Evolutionary conservation across 768 basidiomycete species (phyloP).

Genomic region (Amanita exitialis): DNA sequence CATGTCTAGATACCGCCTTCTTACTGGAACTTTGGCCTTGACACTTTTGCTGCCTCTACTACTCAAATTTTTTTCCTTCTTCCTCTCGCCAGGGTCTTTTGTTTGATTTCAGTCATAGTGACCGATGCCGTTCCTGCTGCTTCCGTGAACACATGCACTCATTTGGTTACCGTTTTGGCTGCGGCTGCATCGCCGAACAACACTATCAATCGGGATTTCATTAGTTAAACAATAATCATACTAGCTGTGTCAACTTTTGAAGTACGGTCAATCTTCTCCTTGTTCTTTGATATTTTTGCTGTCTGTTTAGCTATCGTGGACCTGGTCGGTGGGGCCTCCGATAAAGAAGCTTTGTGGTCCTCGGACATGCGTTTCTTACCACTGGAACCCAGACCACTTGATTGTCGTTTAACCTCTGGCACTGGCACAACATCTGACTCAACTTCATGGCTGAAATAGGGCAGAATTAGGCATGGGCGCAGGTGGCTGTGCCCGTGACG

Average conservation of each 20-base stretch:
- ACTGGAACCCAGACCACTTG: constrained; percentile 13
- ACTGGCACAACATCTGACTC: constrained; percentile 3
- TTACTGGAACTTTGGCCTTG: constrained; percentile 44
- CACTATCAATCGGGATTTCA: neutral
- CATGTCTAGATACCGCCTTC: constrained; percentile 27
- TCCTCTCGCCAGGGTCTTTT: constrained; percentile 43
- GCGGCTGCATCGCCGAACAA: neutral
- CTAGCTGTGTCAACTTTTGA: neutral
- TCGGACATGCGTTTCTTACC: constrained; percentile 29
- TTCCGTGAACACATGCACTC: neutral
- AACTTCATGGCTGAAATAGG: too few relatives aligned
- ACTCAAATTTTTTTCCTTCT: constrained; percentile 37
- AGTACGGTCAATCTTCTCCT: neutral
- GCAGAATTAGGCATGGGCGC: too few relatives aligned
- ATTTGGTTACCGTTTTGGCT: neutral
- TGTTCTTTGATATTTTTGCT: neutral
- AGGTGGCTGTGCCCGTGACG: too few relatives aligned
- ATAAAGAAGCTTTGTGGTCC: constrained; percentile 7
- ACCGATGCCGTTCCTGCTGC: constrained; percentile 12
- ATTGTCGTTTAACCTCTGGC: constrained; percentile 4
- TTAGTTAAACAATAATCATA: neutral
- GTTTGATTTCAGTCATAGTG: constrained; percentile 39
- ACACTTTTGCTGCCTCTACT: constrained; percentile 35
- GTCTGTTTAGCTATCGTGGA: neutral
- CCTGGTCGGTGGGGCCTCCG: neutral